These are phyloP conservation scores for Cladophialophora chaetospira DNA, from an alignment of 2,329 filamentous ascomycete species.

Conservation along the genomic window DNA sequence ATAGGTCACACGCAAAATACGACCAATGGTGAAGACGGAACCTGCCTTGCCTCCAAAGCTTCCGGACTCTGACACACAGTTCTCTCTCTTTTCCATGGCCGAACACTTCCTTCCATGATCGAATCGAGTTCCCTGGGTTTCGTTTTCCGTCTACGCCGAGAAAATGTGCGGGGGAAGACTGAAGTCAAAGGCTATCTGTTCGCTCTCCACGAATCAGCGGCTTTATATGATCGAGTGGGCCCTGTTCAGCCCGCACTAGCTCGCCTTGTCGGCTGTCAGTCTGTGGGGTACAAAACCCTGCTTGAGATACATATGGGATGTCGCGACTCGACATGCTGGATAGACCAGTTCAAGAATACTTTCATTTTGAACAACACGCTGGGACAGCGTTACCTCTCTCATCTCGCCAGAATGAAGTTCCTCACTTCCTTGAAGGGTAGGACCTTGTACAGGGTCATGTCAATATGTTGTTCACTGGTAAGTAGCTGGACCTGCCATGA, in stretches of 20 bases:
- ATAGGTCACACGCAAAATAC: no score
- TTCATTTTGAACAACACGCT: neutral
- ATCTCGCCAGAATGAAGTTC: conserved; percentile 11
- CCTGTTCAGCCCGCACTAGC: neutral
- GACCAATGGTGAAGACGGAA: no score
- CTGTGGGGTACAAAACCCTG: neutral
- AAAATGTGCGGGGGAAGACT: conserved; percentile 14
- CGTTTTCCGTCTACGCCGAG: conserved; percentile 12
- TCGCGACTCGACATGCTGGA: neutral
- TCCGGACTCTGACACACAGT: no score
- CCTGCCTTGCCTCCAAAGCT: no score
- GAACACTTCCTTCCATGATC: neutral
- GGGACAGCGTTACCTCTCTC: neutral
- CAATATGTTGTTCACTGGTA: conserved; percentile 34
- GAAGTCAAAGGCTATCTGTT: neutral
- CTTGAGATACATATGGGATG: neutral
- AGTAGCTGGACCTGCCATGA: neutral
- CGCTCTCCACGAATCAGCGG: conserved; percentile 1
- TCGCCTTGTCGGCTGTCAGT: neutral
- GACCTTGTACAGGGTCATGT: conserved; percentile 36
- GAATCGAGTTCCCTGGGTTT: conserved; percentile 22
- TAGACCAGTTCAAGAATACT: neutral
- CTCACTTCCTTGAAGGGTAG: conserved; percentile 32
- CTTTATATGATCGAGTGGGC: neutral
- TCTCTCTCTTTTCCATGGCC: neutral